Percentiles rank a stretch among this genome's conserved stretches.
Evolutionary conservation across 305 asterid genomes (phyloP).

Genomic region (Fraxinus paxiana): DNA sequence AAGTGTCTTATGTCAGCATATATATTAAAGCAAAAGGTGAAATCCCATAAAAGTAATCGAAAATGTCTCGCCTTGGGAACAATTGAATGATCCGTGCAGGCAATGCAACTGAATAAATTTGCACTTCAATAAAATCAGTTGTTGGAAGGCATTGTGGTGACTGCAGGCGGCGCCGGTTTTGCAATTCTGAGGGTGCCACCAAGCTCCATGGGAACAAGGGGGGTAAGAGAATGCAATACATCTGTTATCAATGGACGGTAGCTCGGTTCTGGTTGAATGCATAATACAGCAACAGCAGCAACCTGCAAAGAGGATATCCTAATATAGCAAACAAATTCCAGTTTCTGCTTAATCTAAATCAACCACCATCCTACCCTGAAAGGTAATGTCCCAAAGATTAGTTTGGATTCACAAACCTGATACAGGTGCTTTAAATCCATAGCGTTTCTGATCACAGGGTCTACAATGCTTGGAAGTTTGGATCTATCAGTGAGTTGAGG

Average conservation of each 20-base stretch:
- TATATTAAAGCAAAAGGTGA: not conserved
- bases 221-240: conserved; percentile 65
- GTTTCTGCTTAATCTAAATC: not conserved
- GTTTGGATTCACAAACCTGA: conserved; percentile 41
- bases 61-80: not conserved
- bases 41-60: not conserved
- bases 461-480: conserved; percentile 66
- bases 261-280: conserved; percentile 78
- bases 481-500: conserved; percentile 86
- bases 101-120: not conserved
- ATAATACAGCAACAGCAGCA: conserved; percentile 73
- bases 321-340: not conserved
- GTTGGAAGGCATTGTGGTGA: not conserved
- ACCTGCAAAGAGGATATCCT: conserved; percentile 35
- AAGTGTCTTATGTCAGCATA: not conserved
- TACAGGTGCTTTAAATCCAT: conserved; percentile 73
- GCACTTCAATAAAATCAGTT: not conserved
- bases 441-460: conserved; percentile 57
- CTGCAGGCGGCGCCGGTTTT: not conserved
- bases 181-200: conserved; percentile 58
- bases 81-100: not conserved
- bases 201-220: conserved; percentile 61
- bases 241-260: conserved; percentile 77
- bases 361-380: not conserved
- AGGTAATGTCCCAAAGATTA: not conserved